phyloP scores from a whole-genome alignment of 805 yeast species.

The Candida morakotiae region DNA sequence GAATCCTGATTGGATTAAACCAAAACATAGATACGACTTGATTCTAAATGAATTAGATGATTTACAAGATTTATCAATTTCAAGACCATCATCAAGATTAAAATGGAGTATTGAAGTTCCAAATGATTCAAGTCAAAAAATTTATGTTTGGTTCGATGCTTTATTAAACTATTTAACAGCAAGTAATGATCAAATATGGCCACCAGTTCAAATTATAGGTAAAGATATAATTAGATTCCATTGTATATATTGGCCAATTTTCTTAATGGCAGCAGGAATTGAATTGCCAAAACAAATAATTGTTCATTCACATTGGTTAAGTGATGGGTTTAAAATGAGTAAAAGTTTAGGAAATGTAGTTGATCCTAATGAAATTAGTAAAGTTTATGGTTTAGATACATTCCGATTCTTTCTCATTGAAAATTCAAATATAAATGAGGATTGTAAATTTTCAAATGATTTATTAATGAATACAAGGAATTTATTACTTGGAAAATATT shows the following conservation, averaged over 20 bases:
- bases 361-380: constrained; percentile 70
- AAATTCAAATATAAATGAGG: constrained; percentile 69
- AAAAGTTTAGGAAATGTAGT: constrained; percentile 91
- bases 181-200: constrained; percentile 42
- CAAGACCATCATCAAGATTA: constrained; percentile 75
- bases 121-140: constrained; percentile 65
- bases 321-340: constrained; percentile 89
- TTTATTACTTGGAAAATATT: constrained; percentile 74
- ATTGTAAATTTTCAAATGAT: constrained; percentile 72
- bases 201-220: constrained; percentile 81
- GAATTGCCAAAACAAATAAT: constrained; percentile 69
- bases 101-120: constrained; percentile 94
- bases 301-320: constrained; percentile 94
- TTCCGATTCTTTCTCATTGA: constrained; percentile 73
- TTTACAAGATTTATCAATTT: constrained; percentile 74
- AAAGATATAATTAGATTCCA: constrained; percentile 90
- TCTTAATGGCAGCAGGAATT: constrained; percentile 76
- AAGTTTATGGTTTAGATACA: constrained; percentile 66
- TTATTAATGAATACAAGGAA: constrained; percentile 51
- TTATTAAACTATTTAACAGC: constrained; percentile 75
- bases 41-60: constrained; percentile 53
- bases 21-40: constrained; percentile 50
- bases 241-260: constrained; percentile 90
- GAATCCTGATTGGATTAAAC: constrained; percentile 62
- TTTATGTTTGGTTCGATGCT: constrained; percentile 98